Evolutionary conservation across 257 asterid species (phyloP), one percentile per base, ranked within the genome.

Genomic region (Thymus quinquecostatus): DNA sequence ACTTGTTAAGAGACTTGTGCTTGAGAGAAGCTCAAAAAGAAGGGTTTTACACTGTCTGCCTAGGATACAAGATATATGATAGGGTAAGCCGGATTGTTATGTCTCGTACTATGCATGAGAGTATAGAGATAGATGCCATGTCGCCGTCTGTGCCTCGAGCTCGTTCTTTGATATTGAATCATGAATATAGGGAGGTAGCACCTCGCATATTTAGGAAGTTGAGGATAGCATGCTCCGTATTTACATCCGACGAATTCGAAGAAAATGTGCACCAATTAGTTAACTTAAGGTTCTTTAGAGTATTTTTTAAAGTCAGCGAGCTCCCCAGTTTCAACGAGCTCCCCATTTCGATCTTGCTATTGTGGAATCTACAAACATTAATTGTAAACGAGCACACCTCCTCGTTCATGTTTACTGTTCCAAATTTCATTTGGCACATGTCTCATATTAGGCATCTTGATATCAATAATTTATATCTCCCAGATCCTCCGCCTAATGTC

Each of bases 11-110:
- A 27, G 60, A 55, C 3, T 30, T 55, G 9, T 55, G 60, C 13
- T 38, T 38, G 49, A 38, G 50, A 38, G 50, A 61, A 61, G 66
- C 66, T 36, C 13, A 61, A 6, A 40, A 14, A 10, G 66, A 61
- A 13, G 8, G 66, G 30, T 60, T 60, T 40, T 33, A 12, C 38
- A 5, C 9, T 13, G 41, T 7, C 6, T 38, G 0, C 41, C 41
- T 6, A 5, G 8, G 7, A 38, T 6, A 36, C 41, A n/a, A 21
- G 21, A 5, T 38, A 38, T 1, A 38, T 4, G 1, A 38, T 38
- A 4, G 0, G 5, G 40, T 2, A 2, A 5, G 40, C 3, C 5
- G 40, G 0, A 38, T 6, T 3, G 0, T 5, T 38, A 38, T 38
- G 7, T 36, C 41, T 38, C 4, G 7, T 7, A 38, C 6, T 6